Evolutionary conservation across 2,329 filamentous ascomycete genomes (phyloP).

Genomic region (Camillea tinctor): DNA sequence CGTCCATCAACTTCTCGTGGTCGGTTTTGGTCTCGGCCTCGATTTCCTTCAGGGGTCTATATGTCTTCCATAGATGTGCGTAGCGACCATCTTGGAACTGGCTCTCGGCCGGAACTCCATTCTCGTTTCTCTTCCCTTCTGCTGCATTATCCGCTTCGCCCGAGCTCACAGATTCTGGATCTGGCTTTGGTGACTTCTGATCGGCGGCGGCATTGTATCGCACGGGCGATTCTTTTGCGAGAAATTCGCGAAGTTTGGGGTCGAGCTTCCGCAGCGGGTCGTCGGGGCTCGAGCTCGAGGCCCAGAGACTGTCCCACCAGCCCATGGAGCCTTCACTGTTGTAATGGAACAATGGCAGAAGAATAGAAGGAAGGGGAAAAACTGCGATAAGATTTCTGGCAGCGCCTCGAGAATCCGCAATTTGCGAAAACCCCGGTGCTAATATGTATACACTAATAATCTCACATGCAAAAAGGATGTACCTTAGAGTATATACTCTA

Average conservation of each 20-base stretch:
- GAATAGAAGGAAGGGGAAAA: neutral
- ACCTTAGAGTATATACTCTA: too few relatives aligned
- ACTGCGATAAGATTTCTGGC: neutral
- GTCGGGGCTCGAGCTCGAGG: conserved; percentile 47
- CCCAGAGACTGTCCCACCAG: conserved; percentile 55
- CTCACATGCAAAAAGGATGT: neutral
- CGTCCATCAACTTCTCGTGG: conserved; percentile 75
- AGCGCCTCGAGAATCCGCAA: conserved; percentile 1
- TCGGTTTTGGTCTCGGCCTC: conserved; percentile 70
- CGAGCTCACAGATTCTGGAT: conserved; percentile 13
- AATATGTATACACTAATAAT: too few relatives aligned
- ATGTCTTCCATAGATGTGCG: conserved; percentile 90
- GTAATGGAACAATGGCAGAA: neutral
- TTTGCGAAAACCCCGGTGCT: neutral
- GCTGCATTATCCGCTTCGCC: conserved; percentile 1
- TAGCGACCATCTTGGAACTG: conserved; percentile 62
- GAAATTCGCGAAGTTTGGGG: conserved; percentile 78
- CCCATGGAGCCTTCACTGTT: conserved; percentile 43
- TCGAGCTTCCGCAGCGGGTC: conserved; percentile 76
- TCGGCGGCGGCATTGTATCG: conserved; percentile 52
- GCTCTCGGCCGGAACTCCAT: conserved; percentile 47
- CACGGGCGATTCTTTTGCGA: conserved; percentile 76
- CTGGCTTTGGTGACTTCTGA: conserved; percentile 9
- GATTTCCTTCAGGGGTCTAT: conserved; percentile 69
- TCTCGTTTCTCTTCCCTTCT: conserved; percentile 14